Percentiles rank a stretch among this genome's conserved stretches.
phyloP scores from a whole-genome alignment of 257 asterid genomes.

The Ehretia macrophylla region DNA sequence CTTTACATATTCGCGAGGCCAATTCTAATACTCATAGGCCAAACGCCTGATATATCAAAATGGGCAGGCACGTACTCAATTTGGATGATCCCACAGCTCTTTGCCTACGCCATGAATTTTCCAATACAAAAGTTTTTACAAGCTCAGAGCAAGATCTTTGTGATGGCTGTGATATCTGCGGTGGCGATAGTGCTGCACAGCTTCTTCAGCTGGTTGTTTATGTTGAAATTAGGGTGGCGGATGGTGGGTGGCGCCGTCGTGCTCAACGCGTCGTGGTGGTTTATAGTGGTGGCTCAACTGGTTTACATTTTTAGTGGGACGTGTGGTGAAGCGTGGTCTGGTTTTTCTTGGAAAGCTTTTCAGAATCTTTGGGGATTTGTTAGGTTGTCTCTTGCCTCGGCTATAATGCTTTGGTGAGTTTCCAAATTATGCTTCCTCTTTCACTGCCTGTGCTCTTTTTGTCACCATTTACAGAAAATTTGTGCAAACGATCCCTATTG shows the following conservation, averaged over 20 bases:
- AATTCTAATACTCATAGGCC: slow-evolving; percentile 8
- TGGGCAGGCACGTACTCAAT: slow-evolving; percentile 7
- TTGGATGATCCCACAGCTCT: slow-evolving; percentile 24
- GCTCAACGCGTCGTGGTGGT: slow-evolving; percentile 10
- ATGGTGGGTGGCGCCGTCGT: slow-evolving; percentile 2
- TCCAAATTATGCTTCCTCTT: neutral
- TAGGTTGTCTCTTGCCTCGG: slow-evolving; percentile 5
- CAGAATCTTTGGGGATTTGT: slow-evolving; percentile 9
- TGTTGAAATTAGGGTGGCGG: slow-evolving; percentile 9
- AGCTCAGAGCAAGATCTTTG: slow-evolving; percentile 17
- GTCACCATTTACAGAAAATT: no score
- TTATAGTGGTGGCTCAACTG: neutral
- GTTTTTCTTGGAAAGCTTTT: slow-evolving; percentile 4
- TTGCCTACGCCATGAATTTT: slow-evolving; percentile 6
- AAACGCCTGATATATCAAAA: neutral
- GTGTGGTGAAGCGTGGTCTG: slow-evolving; percentile 4
- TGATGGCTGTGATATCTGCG: slow-evolving; percentile 11
- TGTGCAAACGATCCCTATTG: no score
- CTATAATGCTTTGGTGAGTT: slow-evolving; percentile 8
- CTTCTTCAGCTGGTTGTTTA: slow-evolving; percentile 15
- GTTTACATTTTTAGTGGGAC: slow-evolving; percentile 1
- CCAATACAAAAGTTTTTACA: slow-evolving; percentile 16
- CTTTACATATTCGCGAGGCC: slow-evolving; percentile 12
- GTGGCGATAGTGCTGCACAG: slow-evolving; percentile 3
- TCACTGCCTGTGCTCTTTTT: neutral